phyloP scores from a whole-genome alignment of 2,329 filamentous ascomycete genomes.

The Talaromyces sp. region DNA sequence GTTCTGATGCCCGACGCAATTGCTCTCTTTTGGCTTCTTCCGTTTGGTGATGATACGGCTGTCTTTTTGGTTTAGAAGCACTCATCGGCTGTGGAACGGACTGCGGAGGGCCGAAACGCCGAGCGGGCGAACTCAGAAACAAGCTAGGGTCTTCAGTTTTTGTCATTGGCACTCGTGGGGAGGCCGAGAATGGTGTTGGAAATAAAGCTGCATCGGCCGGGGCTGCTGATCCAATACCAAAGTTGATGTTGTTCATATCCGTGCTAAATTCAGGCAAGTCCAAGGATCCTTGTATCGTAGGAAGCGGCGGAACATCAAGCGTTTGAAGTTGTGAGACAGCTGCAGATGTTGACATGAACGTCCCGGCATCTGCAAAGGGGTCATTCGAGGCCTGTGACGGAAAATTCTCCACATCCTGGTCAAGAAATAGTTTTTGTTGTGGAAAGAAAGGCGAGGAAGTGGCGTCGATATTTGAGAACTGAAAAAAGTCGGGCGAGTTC shows the following conservation, averaged over 20 bases:
- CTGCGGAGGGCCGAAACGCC: constrained; percentile 44
- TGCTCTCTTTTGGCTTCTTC: constrained; percentile 48
- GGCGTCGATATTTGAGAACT: constrained; percentile 50
- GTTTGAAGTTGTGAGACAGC: constrained; percentile 20
- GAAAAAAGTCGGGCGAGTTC: constrained; percentile 57
- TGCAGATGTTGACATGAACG: constrained; percentile 21
- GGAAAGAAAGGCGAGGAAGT: constrained; percentile 57
- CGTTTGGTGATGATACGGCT: constrained; percentile 49
- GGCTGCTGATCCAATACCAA: constrained; percentile 29
- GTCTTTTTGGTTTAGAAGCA: constrained; percentile 24
- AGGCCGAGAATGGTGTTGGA: constrained; percentile 45
- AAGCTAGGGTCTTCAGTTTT: constrained; percentile 46
- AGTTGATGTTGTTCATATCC: constrained; percentile 19
- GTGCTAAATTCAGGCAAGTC: constrained; percentile 33
- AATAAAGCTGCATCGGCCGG: constrained; percentile 39
- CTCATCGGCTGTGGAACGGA: constrained; percentile 24
- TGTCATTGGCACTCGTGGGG: constrained; percentile 38
- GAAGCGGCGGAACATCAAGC: constrained; percentile 34
- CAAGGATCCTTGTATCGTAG: constrained; percentile 33
- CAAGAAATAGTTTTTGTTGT: constrained; percentile 53
- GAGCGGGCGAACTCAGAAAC: constrained; percentile 49
- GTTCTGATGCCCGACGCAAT: constrained; percentile 34
- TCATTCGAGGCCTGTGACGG: constrained; percentile 22
- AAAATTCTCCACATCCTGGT: constrained; percentile 32
- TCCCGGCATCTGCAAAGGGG: constrained; percentile 20